Conservation (phyloP, 1,139 yeast genomes). For the Yamadazyma friedrichii region DNA sequence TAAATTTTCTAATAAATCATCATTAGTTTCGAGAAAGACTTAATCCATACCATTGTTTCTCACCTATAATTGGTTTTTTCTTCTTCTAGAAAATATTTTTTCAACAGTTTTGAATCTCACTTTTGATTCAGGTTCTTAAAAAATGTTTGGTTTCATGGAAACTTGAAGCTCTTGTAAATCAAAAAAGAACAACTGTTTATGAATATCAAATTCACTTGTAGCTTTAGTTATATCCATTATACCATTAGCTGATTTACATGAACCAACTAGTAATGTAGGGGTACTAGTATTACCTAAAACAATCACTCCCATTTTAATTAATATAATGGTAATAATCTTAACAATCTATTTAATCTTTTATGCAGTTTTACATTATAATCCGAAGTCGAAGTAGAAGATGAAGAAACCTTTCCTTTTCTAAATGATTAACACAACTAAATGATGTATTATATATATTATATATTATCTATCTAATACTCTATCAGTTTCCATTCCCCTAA, state of each 20-base stretch:
- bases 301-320: conserved; percentile 66
- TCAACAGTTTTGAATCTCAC: conserved; percentile 9
- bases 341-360: conserved; percentile 17
- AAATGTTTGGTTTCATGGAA: conserved; percentile 67
- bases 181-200: conserved; percentile 43
- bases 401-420: conserved; percentile 6
- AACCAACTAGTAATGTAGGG: conserved; percentile 65
- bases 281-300: conserved; percentile 80
- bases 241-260: conserved; percentile 59
- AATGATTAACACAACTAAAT: conserved; percentile 1
- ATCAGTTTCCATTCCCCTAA: conserved; percentile 42
- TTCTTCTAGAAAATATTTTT: conserved; percentile 13
- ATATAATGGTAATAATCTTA: conserved; percentile 56
- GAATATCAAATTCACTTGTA: conserved; percentile 52
- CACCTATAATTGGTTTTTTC: conserved; percentile 8
- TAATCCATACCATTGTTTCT: conserved; percentile 39
- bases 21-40: conserved; percentile 34
- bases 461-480: not conserved
- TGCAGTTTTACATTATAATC: conserved; percentile 5
- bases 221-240: conserved; percentile 56
- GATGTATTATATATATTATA: no score
- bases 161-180: conserved; percentile 52
- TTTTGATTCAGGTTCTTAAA: conserved; percentile 30
- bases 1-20: conserved; percentile 26
- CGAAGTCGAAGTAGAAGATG: conserved; percentile 2